Evolutionary conservation across 495 filamentous ascomycete species (phyloP), one percentile per base, ranked within the genome.

Genomic region (Letharia lupina): DNA sequence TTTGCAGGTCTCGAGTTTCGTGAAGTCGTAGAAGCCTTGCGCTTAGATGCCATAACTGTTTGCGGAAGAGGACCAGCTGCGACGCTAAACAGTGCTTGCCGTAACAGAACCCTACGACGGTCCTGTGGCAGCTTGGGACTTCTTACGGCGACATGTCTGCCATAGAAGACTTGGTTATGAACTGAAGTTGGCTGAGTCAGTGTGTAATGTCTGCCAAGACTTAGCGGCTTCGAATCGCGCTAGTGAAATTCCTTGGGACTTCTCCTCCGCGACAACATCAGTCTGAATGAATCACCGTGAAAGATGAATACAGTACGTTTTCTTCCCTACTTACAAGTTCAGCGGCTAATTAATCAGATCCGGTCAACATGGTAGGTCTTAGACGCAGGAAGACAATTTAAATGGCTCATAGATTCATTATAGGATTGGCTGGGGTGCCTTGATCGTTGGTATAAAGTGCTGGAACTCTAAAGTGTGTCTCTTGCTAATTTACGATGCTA

Each of bases 361-460:
- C 71, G 75, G 75, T 83, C 81, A 61, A 83, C 81, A 65, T 83
- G 81, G 81, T 83, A 70, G 76, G 78, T 67, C 60, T 47, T 20
- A 45, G 33, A 54, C 48, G n/a, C 60, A 40, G 11, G 18, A 47
- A n/a, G 16, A 63, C 6, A 11, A 9, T 58, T 8, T 41, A 40
- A 59, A 42, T 23, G 54, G 52, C 9, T 31, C 48, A 66, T n/a
- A 52, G 37, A 39, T 37, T 33, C 45, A 7, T 37, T 2, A 72
- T 67, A 93, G 90, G 90, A 67, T 87, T 71, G 93, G 93, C 70
- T 96, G 90, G 93, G 92, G 89, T 62, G 76, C 87, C 67, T 87
- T 98, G 63, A 91, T 90, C 69, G 76, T 90, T 71, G 90, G 89
- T 91, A 82, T 67, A 72, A 68, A 63, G 61, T 20, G 39, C 54